phyloP scores from a whole-genome alignment of 306 rosid genomes.

The Lathyrus oleraceus region DNA sequence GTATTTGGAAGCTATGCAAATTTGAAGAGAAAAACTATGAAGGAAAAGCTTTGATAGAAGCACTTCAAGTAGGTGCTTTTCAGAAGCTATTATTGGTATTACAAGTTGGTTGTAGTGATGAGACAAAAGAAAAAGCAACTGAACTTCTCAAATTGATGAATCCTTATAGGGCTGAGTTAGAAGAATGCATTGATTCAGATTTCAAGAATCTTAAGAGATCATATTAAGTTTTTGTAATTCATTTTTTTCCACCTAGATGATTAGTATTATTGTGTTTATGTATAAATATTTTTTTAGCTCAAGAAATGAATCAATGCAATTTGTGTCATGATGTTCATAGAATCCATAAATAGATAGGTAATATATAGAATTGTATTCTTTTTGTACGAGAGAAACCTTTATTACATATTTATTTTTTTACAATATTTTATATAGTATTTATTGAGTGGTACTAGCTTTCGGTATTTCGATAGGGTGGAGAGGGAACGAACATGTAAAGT shows the following conservation, averaged over 20 bases:
- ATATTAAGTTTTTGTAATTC: slow-evolving; percentile 38
- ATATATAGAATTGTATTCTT: slow-evolving; percentile 29
- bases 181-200: slow-evolving; percentile 80
- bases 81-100: slow-evolving; percentile 69
- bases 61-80: slow-evolving; percentile 77
- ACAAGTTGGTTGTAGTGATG: slow-evolving; percentile 65
- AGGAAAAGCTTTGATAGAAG: slow-evolving; percentile 53
- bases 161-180: slow-evolving; percentile 65
- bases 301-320: neutral
- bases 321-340: slow-evolving; percentile 29
- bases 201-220: slow-evolving; percentile 68
- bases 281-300: slow-evolving; percentile 18
- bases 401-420: neutral
- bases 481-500: too few species aligned
- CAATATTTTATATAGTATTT: neutral
- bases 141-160: slow-evolving; percentile 70
- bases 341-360: slow-evolving; percentile 6
- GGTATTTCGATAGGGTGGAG: too few species aligned
- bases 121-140: slow-evolving; percentile 60
- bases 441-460: too few species aligned
- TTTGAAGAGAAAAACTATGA: slow-evolving; percentile 41
- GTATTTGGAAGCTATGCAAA: slow-evolving; percentile 60
- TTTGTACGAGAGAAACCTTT: slow-evolving; percentile 16
- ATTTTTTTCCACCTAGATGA: neutral
- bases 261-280: neutral